These are phyloP conservation scores for Phoma sp. DNA, from an alignment of 2,329 filamentous ascomycete species.

Conservation along the genomic window DNA sequence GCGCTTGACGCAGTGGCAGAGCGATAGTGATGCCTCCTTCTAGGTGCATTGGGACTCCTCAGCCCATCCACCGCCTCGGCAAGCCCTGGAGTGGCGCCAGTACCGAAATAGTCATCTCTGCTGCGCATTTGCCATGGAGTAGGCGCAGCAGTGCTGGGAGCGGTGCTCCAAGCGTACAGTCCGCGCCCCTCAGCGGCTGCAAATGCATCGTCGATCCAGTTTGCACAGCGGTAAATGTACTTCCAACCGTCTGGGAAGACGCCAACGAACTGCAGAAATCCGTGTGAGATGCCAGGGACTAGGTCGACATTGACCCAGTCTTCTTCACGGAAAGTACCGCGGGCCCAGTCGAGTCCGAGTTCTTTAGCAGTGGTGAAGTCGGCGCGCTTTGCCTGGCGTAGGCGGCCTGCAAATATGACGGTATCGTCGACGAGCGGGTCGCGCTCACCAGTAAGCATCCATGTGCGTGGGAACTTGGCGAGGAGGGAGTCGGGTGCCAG, in stretches of 20 bases:
- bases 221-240: constrained; percentile 77
- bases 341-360: constrained; percentile 59
- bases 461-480: constrained; percentile 88
- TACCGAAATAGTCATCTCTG: constrained; percentile 80
- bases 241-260: constrained; percentile 91
- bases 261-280: constrained; percentile 88
- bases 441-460: constrained; percentile 91
- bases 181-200: constrained; percentile 42
- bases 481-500: constrained; percentile 85
- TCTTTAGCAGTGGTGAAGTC: constrained; percentile 63
- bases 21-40: constrained; percentile 55
- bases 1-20: constrained; percentile 67
- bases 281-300: constrained; percentile 88
- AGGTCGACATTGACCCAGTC: constrained; percentile 82
- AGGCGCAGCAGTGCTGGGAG: constrained; percentile 11
- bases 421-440: constrained; percentile 97
- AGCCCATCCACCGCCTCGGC: constrained; percentile 69
- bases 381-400: constrained; percentile 77
- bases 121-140: constrained; percentile 48
- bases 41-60: constrained; percentile 35
- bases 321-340: constrained; percentile 69
- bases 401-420: constrained; percentile 87
- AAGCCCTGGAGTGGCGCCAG: constrained; percentile 71
- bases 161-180: constrained; percentile 10
- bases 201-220: constrained; percentile 85